A percentile compares a stretch with the other conserved stretches of the same genome.
phyloP scores from a whole-genome alignment of 225 moss, liverwort and hornwort genomes.

The Bryoerythrophyllum caledonicum region DNA sequence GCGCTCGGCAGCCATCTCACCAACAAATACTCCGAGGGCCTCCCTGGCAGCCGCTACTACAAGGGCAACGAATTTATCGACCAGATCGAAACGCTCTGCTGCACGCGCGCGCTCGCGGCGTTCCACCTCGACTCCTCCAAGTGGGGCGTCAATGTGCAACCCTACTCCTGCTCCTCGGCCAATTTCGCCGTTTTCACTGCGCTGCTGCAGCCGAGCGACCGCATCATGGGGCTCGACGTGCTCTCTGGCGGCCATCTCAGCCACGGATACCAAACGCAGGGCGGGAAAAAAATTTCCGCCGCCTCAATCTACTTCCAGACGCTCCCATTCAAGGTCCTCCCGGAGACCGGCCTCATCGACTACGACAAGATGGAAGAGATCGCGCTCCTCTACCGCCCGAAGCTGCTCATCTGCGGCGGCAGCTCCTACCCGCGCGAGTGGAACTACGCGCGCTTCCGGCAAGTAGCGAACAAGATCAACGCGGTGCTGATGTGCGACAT shows the following conservation, averaged over 20 bases:
- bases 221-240: constrained; percentile 92
- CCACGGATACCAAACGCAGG: constrained; percentile 52
- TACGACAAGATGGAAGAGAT: constrained; percentile 90
- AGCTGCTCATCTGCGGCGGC: constrained; percentile 84
- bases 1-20: constrained; percentile 88
- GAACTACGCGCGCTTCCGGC: constrained; percentile 79
- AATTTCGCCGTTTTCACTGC: constrained; percentile 90
- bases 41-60: constrained; percentile 79
- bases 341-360: constrained; percentile 71
- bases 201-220: constrained; percentile 79
- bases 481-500: constrained; percentile 93
- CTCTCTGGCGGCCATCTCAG: constrained; percentile 58
- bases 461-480: constrained; percentile 76
- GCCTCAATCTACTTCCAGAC: constrained; percentile 88
- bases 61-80: constrained; percentile 88
- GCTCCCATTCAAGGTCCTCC: constrained; percentile 81
- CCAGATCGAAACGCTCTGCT: constrained; percentile 80
- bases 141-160: constrained; percentile 95
- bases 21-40: constrained; percentile 89
- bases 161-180: constrained; percentile 89
- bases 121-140: constrained; percentile 72
- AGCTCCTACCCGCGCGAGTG: constrained; percentile 89
- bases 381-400: constrained; percentile 74
- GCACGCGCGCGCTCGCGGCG: constrained; percentile 62
- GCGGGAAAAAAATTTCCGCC: constrained; percentile 86